Conservation (phyloP, 2,329 filamentous ascomycete species). For the Exophiala dermatitidis region DNA sequence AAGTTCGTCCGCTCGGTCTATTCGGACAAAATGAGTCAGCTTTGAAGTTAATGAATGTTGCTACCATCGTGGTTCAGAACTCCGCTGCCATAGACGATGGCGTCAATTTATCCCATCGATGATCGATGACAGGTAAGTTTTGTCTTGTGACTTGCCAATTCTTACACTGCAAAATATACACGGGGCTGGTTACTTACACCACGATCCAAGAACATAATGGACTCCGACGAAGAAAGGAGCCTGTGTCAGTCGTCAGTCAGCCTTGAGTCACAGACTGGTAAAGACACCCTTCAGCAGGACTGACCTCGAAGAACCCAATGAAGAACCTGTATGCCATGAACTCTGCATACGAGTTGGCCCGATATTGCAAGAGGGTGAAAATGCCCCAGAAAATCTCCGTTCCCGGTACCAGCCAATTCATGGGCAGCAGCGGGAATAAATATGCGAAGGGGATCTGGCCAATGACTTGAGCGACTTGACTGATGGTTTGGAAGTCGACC, state of each 20-base stretch:
- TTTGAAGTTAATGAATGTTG: too few species aligned
- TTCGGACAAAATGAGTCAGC: too few species aligned
- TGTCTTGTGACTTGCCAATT: too few species aligned
- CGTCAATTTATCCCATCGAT: too few species aligned
- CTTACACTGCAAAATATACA: too few species aligned
- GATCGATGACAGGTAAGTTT: too few species aligned
- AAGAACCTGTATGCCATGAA: slow-evolving; percentile 14
- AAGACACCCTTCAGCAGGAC: slow-evolving; percentile 24
- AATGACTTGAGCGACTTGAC: slow-evolving; percentile 44
- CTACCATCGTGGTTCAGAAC: too few species aligned
- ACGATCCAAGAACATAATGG: slow-evolving; percentile 20
- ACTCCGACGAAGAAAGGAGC: slow-evolving; percentile 35
- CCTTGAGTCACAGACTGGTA: background rate
- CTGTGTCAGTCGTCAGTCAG: slow-evolving; percentile 31
- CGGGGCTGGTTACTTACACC: slow-evolving; percentile 6
- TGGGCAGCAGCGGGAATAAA: slow-evolving; percentile 41
- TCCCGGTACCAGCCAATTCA: slow-evolving; percentile 46
- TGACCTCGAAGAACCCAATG: slow-evolving; percentile 1
- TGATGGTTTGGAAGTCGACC: slow-evolving; percentile 50
- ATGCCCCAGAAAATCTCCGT: slow-evolving; percentile 50
- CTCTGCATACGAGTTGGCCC: slow-evolving; percentile 31
- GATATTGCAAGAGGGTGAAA: slow-evolving; percentile 51
- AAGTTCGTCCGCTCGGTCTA: slow-evolving; percentile 26
- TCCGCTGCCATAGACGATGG: too few species aligned
- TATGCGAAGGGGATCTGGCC: slow-evolving; percentile 49